Evolutionary conservation across 148 eudicot species (phyloP), one percentile per base, ranked within the genome.

Genomic region (Camellia sinensis): DNA sequence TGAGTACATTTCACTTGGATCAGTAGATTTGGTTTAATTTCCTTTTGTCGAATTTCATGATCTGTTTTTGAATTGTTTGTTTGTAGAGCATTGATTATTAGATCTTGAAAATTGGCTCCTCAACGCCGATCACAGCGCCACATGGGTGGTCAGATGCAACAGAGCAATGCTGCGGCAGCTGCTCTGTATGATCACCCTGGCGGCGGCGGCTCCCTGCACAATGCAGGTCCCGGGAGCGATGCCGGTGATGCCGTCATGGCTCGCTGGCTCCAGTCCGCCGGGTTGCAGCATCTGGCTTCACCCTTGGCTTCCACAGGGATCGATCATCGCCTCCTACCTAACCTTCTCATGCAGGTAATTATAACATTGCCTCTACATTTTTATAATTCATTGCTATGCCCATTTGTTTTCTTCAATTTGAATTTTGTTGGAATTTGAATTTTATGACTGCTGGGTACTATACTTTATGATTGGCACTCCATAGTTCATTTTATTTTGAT

Each of bases 231-330:
- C 3, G 86, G 84, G 18, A 84, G 84, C 17, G 97, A 96, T 80
- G 98, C 99, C 6, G 97, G 97, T 21, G 99, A 96, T 76, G 99
- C 99, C 6, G 99, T 96, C 79, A 96, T 92, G 99, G 99, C 99
- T n/a, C 89, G 99, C 48, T 96, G 99, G 99, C 98, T 96, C 17
- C 98, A 96, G 83, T 96, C 99, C 4, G 93, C 98, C 3, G 99
- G 99, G 65, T 87, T 96, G 84, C 99, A 96, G 92, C 99, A 96
- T 93, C 93, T 96, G 95, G 99, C 98, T 84, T 96, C 98, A 45
- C 99, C 99, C 37, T 77, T 89, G 92, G 94, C 92, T 54, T 90
- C 99, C 75, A 90, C 83, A 7, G 89, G 87, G 3, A 83, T 80
- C 60, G 90, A 89, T 84, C 78, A 87, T 48, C 87, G 92, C 71